Conservation (phyloP, 805 yeast genomes). For the Lipomyces chichibuensis region DNA sequence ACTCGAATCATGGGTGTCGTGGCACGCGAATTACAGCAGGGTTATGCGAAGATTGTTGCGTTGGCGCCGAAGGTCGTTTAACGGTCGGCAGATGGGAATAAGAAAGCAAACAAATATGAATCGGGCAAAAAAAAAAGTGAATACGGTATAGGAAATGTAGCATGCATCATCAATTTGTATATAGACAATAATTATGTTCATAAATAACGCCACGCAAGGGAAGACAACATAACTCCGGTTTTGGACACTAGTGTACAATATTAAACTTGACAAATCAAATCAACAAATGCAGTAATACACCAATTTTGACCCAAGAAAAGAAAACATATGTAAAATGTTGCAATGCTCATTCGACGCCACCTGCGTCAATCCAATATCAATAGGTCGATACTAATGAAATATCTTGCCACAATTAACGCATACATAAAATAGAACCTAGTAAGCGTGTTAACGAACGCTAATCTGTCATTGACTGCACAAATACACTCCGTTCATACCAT, state of each 20-base stretch:
- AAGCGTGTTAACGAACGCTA: background rate
- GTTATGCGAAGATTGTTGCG: constrained; percentile 81
- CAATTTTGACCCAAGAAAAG: background rate
- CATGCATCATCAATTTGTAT: background rate
- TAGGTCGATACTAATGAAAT: constrained; percentile 43
- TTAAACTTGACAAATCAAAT: background rate
- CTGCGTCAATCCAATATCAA: background rate
- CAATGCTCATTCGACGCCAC: background rate
- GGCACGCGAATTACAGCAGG: constrained; percentile 83
- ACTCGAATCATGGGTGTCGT: constrained; percentile 87
- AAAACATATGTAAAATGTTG: background rate
- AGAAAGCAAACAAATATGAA: background rate
- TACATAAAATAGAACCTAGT: constrained; percentile 72
- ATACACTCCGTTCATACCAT: constrained; percentile 52
- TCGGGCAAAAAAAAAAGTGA: background rate
- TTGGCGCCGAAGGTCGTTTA: constrained; percentile 72
- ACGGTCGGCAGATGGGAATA: background rate
- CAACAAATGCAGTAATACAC: background rate
- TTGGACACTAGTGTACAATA: constrained; percentile 8
- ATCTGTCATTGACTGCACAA: background rate
- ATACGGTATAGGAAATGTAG: background rate
- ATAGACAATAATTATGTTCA: background rate
- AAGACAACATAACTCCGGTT: background rate
- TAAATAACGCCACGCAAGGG: background rate
- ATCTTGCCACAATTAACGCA: constrained; percentile 85